Base-by-base conservation (phyloP, 2,329 filamentous ascomycete genomes). In the Fusarium xylarioides region DNA sequence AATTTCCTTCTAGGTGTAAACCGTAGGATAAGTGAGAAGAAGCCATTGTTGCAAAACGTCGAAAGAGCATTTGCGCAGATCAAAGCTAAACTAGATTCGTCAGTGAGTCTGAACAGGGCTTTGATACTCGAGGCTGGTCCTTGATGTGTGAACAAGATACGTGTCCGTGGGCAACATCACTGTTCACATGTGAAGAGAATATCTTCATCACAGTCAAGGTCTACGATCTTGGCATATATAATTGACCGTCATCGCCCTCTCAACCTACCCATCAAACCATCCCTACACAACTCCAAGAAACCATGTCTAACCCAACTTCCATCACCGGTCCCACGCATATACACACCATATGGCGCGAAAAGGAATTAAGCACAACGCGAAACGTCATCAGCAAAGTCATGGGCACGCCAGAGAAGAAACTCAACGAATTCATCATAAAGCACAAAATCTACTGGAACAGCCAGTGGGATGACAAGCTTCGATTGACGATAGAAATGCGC, bases 341-440 rank as follows among this genome's bases (percentile, higher is more conserved):
- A 7, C 30, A 50, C 11, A 50, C 47, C 3, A 11, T 50, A 34
- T 50, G 47, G n/a, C n/a, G 11, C 6, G 7, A 28, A n/a, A 30
- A 10, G 18, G 37, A 12, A 7, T 9, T 11, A 2, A 34, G 16
- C 11, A 50, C 0, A 7, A 1, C 4, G 0, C 11, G 23, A 16
- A 50, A 3, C 1, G 0, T 34, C 5, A 0, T 50, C 30, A 1
- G 1, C 2, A 14, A 2, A 4, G 8, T 23, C 16, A 23, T 2
- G 10, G 4, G 3, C 1, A 4, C 0, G 2, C 30, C 47, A 23
- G 47, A 50, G 4, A 32, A 5, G 1, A 14, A 32, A 2, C 21
- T 32, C 1, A 0, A 32, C 0, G 2, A 23, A 2, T 23, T 50
- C 11, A 12, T 23, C 9, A 7, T 32, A 5, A 32, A 23, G 46